These are phyloP conservation scores for Vitis hybrid DNA, from an alignment of 177 flowering plant genomes.

Conservation along the genomic window DNA sequence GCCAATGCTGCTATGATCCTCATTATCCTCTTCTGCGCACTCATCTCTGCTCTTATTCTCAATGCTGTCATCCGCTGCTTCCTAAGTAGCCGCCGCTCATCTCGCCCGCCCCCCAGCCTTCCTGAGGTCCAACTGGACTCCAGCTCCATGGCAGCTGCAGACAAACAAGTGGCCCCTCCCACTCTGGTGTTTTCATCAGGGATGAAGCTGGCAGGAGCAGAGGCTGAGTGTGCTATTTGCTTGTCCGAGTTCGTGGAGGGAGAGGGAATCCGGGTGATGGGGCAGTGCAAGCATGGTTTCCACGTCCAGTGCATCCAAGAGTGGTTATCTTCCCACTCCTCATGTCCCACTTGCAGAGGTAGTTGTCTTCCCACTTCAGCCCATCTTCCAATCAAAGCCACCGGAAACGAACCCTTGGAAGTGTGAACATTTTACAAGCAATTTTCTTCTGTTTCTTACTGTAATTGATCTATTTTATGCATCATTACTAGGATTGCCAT, in stretches of 20 bases:
- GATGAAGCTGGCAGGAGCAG: conserved; percentile 37
- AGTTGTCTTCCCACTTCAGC: conserved; percentile 20
- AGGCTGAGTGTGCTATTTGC: conserved; percentile 52
- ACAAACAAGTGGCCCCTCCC: conserved; percentile 10
- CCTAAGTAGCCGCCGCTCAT: conserved; percentile 14
- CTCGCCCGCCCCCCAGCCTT: neutral
- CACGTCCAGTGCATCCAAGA: conserved; percentile 44
- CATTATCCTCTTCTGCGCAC: conserved; percentile 41
- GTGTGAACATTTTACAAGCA: too few species aligned
- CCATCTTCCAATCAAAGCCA: too few species aligned
- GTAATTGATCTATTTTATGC: too few species aligned
- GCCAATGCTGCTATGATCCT: conserved; percentile 36
- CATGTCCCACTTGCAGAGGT: conserved; percentile 58
- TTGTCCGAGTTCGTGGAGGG: conserved; percentile 56
- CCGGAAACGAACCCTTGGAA: too few species aligned
- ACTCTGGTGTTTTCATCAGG: conserved; percentile 29
- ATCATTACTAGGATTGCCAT: too few species aligned
- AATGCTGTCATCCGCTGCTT: conserved; percentile 42
- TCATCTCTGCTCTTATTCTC: conserved; percentile 38
- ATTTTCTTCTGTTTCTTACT: too few species aligned
- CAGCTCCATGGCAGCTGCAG: neutral
- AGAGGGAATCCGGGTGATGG: conserved; percentile 42
- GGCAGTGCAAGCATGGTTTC: conserved; percentile 50
- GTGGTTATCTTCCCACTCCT: conserved; percentile 40
- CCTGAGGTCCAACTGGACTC: neutral